phyloP scores from a whole-genome alignment of 352 stramenopile genomes.

The Thalassiosira mediterranea region DNA sequence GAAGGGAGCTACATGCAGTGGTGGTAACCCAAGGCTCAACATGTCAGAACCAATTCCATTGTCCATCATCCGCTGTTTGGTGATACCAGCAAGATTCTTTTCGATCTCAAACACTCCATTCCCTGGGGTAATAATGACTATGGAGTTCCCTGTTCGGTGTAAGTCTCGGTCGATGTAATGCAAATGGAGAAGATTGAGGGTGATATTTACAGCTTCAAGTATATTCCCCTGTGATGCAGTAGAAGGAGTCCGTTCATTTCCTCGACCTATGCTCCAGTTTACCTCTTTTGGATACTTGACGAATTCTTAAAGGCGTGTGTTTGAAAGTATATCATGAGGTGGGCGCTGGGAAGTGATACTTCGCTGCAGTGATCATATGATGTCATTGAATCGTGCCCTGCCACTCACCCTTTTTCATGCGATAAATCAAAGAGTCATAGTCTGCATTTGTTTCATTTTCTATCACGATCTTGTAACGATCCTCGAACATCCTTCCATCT shows the following conservation, averaged over 20 bases:
- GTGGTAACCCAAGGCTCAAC: slow-evolving; percentile 93
- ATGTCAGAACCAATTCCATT: slow-evolving; percentile 99
- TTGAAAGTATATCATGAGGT: no score
- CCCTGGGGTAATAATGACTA: slow-evolving; percentile 94
- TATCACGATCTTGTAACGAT: slow-evolving; percentile 88
- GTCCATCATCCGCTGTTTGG: slow-evolving; percentile 99
- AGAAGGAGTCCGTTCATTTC: slow-evolving; percentile 85
- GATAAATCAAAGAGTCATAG: slow-evolving; percentile 88
- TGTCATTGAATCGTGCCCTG: background rate
- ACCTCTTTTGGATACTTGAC: slow-evolving; percentile 88
- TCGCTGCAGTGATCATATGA: background rate
- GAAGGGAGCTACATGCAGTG: slow-evolving; percentile 96
- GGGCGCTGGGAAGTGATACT: background rate
- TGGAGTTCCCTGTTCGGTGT: slow-evolving; percentile 92
- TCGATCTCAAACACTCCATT: slow-evolving; percentile 95
- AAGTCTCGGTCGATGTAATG: slow-evolving; percentile 98
- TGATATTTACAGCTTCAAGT: slow-evolving; percentile 98
- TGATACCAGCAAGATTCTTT: slow-evolving; percentile 91
- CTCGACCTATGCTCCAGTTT: slow-evolving; percentile 85
- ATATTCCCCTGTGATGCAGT: slow-evolving; percentile 95
- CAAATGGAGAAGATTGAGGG: slow-evolving; percentile 97
- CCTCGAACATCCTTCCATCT: slow-evolving; percentile 81
- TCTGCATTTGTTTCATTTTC: slow-evolving; percentile 91
- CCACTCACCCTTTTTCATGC: slow-evolving; percentile 86
- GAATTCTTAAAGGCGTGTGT: slow-evolving; percentile 90